Evolutionary conservation across 1,284 basidiomycete genomes (phyloP), one percentile per base, ranked within the genome.

Genomic region (Moniliella sp.): DNA sequence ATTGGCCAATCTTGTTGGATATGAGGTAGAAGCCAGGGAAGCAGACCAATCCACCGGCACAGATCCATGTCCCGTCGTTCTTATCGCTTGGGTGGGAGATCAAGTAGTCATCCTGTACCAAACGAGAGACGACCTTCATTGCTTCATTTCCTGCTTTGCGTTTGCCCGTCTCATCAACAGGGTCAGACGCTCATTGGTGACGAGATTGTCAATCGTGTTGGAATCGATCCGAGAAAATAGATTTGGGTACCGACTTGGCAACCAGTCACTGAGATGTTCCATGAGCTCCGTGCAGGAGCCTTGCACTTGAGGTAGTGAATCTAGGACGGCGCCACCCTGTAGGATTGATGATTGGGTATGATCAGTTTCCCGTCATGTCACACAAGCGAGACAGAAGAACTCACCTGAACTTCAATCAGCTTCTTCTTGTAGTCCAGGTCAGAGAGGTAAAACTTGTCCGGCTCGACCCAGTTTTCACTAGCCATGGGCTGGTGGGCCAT

Each of bases 401-500:
- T n/a, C n/a, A n/a, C n/a, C n/a, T n/a, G n/a, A n/a, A 62, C 52
- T 12, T 41, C 33, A 26, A 66, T 62, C 7, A 66, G 59, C 4
- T 49, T 33, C 27, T 51, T 50, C 42, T 66, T 66, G 44, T 62
- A 50, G 25, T 52, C 50, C n/a, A 65, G 46, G 40, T 65, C 64
- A 57, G 55, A 58, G 35, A 45, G 34, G 41, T 63, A 63, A 30
- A 63, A 55, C 29, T 57, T 57, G 46, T 65, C 64, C 15, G 65
- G 61, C 43, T 66, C 65, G 15, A 66, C 65, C 65, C 65, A 66
- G 37, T 66, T 42, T 30, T 65, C 62, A 19, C 55, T 45, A 15
- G 62, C 48, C 61, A 66, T 64, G 0, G 63, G 61, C 39, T 64
- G 64, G 32, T 66, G 64, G 2, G 46, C 46, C 46, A 49, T 49